Conservation (phyloP, 495 filamentous ascomycete genomes). For the Annulohypoxylon stygium region DNA sequence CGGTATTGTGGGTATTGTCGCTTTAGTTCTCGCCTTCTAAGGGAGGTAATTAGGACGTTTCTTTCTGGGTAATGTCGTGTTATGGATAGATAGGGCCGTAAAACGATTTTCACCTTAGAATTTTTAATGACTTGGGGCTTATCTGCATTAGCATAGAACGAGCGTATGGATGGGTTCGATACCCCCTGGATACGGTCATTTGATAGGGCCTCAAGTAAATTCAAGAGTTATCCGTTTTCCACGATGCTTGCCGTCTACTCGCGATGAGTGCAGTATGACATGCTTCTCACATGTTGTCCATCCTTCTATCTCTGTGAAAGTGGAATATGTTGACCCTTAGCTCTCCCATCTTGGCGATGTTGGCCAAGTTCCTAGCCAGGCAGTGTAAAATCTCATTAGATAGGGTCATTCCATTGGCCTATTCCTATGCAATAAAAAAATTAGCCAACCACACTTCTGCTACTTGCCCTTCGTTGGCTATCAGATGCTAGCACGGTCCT, state of each 20-base stretch:
- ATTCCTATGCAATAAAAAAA: background rate
- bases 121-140: background rate
- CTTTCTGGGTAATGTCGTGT: background rate
- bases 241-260: background rate
- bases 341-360: background rate
- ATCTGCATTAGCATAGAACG: slow-evolving; percentile 2
- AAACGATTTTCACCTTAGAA: background rate
- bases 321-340: background rate
- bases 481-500: background rate
- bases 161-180: slow-evolving; percentile 7
- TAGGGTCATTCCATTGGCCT: background rate
- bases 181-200: slow-evolving; percentile 6
- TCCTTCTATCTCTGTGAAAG: background rate
- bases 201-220: background rate
- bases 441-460: background rate
- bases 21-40: slow-evolving; percentile 25
- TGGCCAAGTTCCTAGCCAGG: background rate
- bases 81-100: background rate
- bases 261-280: background rate
- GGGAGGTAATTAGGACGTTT: background rate
- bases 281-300: background rate
- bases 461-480: background rate
- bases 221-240: background rate
- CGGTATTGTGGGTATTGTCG: slow-evolving; percentile 26
- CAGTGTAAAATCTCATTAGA: background rate